These are phyloP conservation scores for Vinca minor DNA, from an alignment of 257 asterid genomes.

Conservation along the genomic window DNA sequence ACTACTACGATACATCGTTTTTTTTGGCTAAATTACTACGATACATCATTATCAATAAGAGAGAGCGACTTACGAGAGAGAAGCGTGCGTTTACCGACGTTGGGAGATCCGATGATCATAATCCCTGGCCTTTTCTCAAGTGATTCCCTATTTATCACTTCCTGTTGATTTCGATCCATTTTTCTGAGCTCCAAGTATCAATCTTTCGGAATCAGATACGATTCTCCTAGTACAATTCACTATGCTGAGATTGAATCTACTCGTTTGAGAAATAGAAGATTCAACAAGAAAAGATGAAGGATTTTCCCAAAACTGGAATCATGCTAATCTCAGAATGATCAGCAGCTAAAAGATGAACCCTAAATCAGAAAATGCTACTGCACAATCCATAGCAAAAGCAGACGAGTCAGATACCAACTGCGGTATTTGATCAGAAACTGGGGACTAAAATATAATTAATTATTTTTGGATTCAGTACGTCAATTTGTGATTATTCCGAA, in stretches of 20 bases:
- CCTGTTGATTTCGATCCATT: constrained; percentile 17
- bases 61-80: constrained; percentile 53
- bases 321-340: background rate
- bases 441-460: background rate
- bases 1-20: background rate
- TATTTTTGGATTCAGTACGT: too few species aligned
- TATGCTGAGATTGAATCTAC: background rate
- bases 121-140: constrained; percentile 70
- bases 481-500: background rate
- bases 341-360: background rate
- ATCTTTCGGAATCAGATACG: background rate
- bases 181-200: background rate
- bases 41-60: too few species aligned
- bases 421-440: background rate
- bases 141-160: constrained; percentile 35
- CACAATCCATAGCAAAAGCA: background rate
- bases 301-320: background rate
- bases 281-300: background rate
- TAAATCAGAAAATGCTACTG: background rate
- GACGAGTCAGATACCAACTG: background rate
- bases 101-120: constrained; percentile 63
- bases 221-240: background rate
- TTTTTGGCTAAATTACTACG: too few species aligned
- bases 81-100: constrained; percentile 83
- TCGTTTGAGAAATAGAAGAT: background rate